Base-by-base conservation (phyloP, 228 moss, liverwort and hornwort genomes). In the Sphagnum magellanicum region DNA sequence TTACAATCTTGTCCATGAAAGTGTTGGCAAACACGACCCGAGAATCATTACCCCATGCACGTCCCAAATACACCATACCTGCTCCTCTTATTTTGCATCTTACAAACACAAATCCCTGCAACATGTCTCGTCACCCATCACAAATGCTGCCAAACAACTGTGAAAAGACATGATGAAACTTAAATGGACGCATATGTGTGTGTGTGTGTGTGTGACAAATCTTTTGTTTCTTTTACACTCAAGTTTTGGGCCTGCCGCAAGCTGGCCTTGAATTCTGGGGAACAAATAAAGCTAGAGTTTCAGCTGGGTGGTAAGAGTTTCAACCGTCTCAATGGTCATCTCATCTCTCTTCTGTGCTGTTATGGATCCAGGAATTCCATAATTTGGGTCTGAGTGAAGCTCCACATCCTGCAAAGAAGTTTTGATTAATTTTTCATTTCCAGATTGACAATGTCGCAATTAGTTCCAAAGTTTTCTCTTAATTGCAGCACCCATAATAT, bases 21-120 rank as follows among this genome's bases (percentile, higher is more conserved):
- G 84, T 74, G 47, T 81, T 76, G 60, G 82, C 73, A 70, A 88
- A 92, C 4, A 92, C 90, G 0, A 90, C 90, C 12, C 90, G 82
- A 0, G 90, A 88, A 69, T 84, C 74, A 1, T 67, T 70, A 5
- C 88, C 92, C 92, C 90, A 92, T 0, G 88, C 84, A 0, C 90
- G 83, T 11, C 90, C 92, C 65, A 92, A 63, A 57, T 84, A 92
- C 49, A 75, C 84, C 59, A 63, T 79, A 10, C 90, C 88, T n/a
- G 69, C 63, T 11, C 92, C 87, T 11, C 86, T 81, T 47, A 92
- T 75, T 48, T 70, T 70, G 67, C 81, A 81, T 16, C 68, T 59
- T 1, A 90, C 81, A 8, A 92, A 86, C 3, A 74, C 65, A 64
- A 81, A 84, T 4, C 84, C 84, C 84, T 84, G 60, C 50, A 58